Base-by-base conservation (phyloP, 306 rosid genomes). In the Rosa rugosa region DNA sequence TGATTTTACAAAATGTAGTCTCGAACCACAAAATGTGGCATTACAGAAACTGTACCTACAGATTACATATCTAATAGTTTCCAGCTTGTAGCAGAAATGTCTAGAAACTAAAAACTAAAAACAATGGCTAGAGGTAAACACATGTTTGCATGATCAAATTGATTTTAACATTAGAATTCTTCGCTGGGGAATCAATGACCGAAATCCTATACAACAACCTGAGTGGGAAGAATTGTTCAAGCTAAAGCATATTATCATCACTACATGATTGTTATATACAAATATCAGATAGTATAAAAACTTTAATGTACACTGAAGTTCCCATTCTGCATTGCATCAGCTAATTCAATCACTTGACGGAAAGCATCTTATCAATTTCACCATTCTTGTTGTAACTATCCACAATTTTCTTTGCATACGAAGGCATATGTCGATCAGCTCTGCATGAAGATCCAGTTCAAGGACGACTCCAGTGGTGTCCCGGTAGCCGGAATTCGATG, bases 351-450 rank as follows among this genome's bases (percentile, higher is more conserved):
- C 80, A 83, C 88, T 91, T 91, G 77, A 77, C 50, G 60, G 95
- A 86, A 68, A 92, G 82, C 82, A 92, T 89, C 86, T 79, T 76
- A 57, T 92, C 91, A 60, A 95, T 91, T 88, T 92, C 27, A 25
- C 27, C 27, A 25, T 25, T 25, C 90, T 88, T 79, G 90, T 95
- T 92, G 89, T 95, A 95, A 82, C 82, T 54, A 69, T 92, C 96
- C 84, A 94, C 97, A 7, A 95, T 47, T 86, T 88, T 95, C 90
- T 92, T 95, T 25, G 98, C 90, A 82, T 89, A 95, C 51, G 91
- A 73, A 77, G 99, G 99, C 83, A 88, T 88, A 75, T 92, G 98
- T 82, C 83, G 86, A 81, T 92, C 90, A 66, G 98, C 98, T 84
- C 98, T 95, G 98, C 91, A 89, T 51, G 65, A 25, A 25, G 27